A percentile compares a stretch with the other conserved stretches of the same genome.
These are phyloP conservation scores for Rhododendron griersonianum DNA, from an alignment of 148 eudicot species.

Conservation along the genomic window DNA sequence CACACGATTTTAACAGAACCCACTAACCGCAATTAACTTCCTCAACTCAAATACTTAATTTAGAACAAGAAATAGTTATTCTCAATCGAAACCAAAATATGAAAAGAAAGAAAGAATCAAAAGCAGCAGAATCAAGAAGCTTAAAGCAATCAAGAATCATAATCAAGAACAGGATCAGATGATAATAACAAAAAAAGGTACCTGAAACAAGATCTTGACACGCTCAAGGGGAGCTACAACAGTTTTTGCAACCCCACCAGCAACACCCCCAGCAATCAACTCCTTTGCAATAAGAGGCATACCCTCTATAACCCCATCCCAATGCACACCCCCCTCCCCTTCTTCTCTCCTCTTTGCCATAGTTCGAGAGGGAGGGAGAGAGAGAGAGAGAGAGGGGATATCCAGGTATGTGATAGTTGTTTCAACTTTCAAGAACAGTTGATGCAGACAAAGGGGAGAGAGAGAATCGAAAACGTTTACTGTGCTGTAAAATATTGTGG, in stretches of 20 bases:
- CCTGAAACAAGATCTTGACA: conserved; percentile 93
- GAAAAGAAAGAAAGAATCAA: not conserved
- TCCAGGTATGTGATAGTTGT: not conserved
- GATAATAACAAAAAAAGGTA: conserved; percentile 2
- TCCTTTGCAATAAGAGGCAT: conserved; percentile 78
- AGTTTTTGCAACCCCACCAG: conserved; percentile 88
- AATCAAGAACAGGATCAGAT: not conserved
- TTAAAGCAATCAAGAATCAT: not conserved
- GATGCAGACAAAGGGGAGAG: not conserved
- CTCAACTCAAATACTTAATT: not conserved
- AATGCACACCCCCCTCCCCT: conserved; percentile 15
- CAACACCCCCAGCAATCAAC: conserved; percentile 83
- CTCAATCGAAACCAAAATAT: not conserved
- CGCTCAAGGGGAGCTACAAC: conserved; percentile 95
- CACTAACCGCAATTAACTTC: not conserved
- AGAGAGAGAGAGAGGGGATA: not conserved
- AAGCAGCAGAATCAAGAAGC: not conserved
- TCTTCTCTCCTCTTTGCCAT: conserved; percentile 43
- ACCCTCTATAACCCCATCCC: conserved; percentile 44
- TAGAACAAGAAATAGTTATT: not conserved
- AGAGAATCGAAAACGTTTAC: not conserved
- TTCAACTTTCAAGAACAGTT: conserved; percentile 2
- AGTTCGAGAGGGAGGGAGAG: conserved; percentile 10
- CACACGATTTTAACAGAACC: conserved; percentile 2
- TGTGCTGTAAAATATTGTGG: not conserved